Conservation (phyloP, 2,329 filamentous ascomycete species). For the Aspergillus texensis region DNA sequence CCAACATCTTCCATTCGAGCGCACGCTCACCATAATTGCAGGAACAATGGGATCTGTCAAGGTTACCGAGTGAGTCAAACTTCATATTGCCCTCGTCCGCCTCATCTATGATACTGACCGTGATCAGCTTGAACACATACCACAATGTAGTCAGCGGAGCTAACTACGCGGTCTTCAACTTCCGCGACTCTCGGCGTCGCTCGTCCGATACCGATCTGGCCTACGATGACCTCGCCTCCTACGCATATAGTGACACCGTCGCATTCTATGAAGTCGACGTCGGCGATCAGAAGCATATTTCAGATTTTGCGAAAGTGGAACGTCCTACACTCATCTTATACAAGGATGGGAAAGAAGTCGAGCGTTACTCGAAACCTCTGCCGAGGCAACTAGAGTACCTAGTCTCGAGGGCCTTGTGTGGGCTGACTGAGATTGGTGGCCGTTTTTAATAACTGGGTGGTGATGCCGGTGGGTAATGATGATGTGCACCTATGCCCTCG, state of each 20-base stretch:
- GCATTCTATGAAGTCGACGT: constrained; percentile 2
- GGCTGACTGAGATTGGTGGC: neutral
- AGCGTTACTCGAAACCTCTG: neutral
- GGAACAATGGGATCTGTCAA: neutral
- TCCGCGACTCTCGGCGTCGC: neutral
- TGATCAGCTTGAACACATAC: neutral
- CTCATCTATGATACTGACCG: neutral
- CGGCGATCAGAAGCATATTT: neutral
- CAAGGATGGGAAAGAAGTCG: neutral
- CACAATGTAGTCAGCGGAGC: neutral
- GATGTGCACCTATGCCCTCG: neutral
- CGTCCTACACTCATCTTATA: neutral
- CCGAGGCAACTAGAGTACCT: neutral
- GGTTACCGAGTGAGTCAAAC: neutral
- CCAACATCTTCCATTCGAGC: too few species aligned
- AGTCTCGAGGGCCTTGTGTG: neutral
- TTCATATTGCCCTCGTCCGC: too few species aligned
- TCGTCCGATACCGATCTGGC: neutral
- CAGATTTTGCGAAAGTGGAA: neutral
- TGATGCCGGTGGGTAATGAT: neutral
- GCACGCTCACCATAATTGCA: neutral
- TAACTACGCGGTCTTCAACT: constrained; percentile 1
- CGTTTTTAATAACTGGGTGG: neutral
- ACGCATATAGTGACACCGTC: neutral
- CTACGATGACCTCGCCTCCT: neutral